Conservation (phyloP, 169 alveolate species). For the Blepharisma undulans region DNA sequence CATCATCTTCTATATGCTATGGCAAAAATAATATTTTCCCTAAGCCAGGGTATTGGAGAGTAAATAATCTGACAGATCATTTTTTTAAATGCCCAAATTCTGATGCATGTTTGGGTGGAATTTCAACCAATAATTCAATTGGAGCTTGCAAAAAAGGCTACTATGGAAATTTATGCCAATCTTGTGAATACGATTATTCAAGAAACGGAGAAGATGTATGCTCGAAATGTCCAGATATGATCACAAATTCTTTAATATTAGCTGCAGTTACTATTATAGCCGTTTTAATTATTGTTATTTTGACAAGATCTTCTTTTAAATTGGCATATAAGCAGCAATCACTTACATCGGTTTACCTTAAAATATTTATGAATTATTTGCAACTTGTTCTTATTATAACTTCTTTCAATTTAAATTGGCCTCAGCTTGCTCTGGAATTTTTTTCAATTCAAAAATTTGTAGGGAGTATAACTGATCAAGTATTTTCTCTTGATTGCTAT, state of each 20-base stretch:
- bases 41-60: conserved; percentile 43
- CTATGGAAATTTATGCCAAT: conserved; percentile 21
- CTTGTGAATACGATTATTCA: conserved; percentile 4
- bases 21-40: conserved; percentile 22
- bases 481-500: conserved; percentile 33
- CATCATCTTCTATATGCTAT: conserved; percentile 5
- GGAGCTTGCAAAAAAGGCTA: conserved; percentile 13
- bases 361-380: conserved; percentile 33
- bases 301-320: neutral
- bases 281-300: neutral
- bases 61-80: conserved; percentile 3
- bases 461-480: neutral
- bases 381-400: conserved; percentile 19
- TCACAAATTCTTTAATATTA: neutral
- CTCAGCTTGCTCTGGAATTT: neutral
- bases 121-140: neutral
- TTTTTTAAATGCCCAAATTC: conserved; percentile 7
- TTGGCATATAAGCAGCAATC: neutral
- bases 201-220: neutral
- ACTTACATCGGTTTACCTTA: conserved; percentile 17
- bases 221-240: neutral
- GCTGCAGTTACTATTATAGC: neutral
- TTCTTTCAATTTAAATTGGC: conserved; percentile 19
- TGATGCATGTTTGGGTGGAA: conserved; percentile 3
- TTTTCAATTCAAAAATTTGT: conserved; percentile 7